These are phyloP conservation scores for Cladosporium velox DNA, from an alignment of 2,329 filamentous ascomycete species.

Conservation along the genomic window DNA sequence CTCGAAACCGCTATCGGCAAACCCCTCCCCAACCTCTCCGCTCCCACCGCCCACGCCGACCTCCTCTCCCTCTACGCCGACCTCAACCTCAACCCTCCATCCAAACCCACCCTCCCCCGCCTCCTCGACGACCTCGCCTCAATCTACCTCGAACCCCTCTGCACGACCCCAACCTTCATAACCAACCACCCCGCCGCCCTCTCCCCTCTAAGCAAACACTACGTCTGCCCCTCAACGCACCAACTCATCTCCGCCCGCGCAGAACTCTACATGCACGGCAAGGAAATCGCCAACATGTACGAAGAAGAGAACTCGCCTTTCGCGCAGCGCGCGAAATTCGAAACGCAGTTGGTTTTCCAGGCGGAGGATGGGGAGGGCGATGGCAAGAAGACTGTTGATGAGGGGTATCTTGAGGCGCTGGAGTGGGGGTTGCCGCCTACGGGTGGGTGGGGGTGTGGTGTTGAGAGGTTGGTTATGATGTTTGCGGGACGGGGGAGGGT, in stretches of 20 bases:
- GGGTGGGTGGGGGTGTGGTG: conserved; percentile 91
- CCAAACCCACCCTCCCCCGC: conserved; percentile 60
- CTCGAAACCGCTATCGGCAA: conserved; percentile 69
- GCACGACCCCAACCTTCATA: conserved; percentile 76
- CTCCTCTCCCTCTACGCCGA: conserved; percentile 58
- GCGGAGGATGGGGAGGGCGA: conserved; percentile 48
- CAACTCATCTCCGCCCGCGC: conserved; percentile 53
- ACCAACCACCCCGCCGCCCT: conserved; percentile 87
- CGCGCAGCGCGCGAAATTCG: conserved; percentile 81
- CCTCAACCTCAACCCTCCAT: conserved; percentile 52
- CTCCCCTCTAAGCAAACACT: conserved; percentile 88
- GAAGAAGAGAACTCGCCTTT: conserved; percentile 96
- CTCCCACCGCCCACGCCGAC: conserved; percentile 57
- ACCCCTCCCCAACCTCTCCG: conserved; percentile 54
- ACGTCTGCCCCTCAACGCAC: conserved; percentile 63
- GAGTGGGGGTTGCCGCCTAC: conserved; percentile 93
- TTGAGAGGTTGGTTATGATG: conserved; percentile 90
- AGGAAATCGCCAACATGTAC: conserved; percentile 93
- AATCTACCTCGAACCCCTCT: conserved; percentile 76
- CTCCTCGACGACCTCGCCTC: conserved; percentile 82
- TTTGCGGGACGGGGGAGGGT: conserved; percentile 79
- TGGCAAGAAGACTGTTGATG: conserved; percentile 61
- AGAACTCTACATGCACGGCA: conserved; percentile 54
- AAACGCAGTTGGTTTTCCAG: conserved; percentile 52
- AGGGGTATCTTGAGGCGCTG: conserved; percentile 80